Evolutionary conservation across 2,329 filamentous ascomycete species (phyloP), one percentile per base, ranked within the genome.

Genomic region (Pseudogymnoascus sp.): DNA sequence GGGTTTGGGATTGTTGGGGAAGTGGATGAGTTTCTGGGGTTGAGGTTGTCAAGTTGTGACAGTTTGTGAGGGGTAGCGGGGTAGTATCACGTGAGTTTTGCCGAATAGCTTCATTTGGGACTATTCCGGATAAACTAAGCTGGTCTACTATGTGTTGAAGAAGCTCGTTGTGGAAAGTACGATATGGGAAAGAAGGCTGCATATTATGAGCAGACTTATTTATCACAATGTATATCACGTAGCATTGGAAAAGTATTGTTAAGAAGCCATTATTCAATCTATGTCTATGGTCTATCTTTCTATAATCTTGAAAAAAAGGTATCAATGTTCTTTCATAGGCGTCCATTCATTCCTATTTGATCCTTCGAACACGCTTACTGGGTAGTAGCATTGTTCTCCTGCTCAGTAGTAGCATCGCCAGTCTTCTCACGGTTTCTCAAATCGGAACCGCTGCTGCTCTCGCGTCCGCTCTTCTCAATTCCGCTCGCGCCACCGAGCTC

Each of bases 241-340:
- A 0, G 2, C 1, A 53, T 33, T 29, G 19, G 21, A 26, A 23
- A 46, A 21, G 15, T 31, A 53, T 19, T 53, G 26, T 53, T 17
- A 53, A 53, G 46, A 53, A 53, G 46, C 46, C 46, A 53, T 53
- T 53, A 31, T 31, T 53, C 26, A 53, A 53, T 53, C 46, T 53
- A 53, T 53, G 46, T 53, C 26, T 53, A 53, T 53, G 46, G 46
- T 53, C 46, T 53, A 53, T 53, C 46, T 53, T 9, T 53, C 46
- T 53, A 31, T 53, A 53, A 53, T 53, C 26, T 53, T 53, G 23
- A 17, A 17, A 53, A 31, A 19, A 53, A 53, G 46, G 46, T 31
- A 53, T 53, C 26, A 31, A 53, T 53, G 26, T 31, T 53, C 26
- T 53, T 31, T 53, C 46, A 53, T 31, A 53, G 46, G 46, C 46